Conservation (phyloP, 371 early-diverging fungal species). For the Syncephalastrum racemosum region DNA sequence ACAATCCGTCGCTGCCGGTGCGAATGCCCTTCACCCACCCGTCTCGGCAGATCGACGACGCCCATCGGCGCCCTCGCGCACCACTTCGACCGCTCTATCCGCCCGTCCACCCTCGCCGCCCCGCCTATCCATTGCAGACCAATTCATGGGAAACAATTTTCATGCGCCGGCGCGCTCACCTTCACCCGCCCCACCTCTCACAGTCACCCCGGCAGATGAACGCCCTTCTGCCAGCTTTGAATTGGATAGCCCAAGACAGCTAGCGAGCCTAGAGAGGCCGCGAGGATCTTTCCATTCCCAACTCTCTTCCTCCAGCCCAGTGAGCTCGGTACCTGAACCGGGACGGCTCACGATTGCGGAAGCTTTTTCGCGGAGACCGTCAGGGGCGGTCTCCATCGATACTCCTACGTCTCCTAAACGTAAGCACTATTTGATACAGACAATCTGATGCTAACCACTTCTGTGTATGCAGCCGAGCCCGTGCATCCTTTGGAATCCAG, state of each 20-base stretch:
- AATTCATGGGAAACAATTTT: slow-evolving; percentile 30
- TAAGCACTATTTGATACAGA: not conserved
- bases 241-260: not conserved
- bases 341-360: slow-evolving; percentile 38
- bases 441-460: not conserved
- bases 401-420: not conserved
- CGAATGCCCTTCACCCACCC: not conserved
- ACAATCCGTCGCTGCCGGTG: slow-evolving; percentile 7
- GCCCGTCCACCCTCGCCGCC: slow-evolving; percentile 8
- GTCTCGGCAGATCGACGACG: slow-evolving; percentile 4
- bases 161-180: not conserved
- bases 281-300: not conserved
- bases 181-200: slow-evolving; percentile 2
- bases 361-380: slow-evolving; percentile 26
- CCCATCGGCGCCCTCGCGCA: slow-evolving; percentile 10
- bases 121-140: slow-evolving; percentile 39
- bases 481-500: slow-evolving; percentile 18
- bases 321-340: slow-evolving; percentile 15
- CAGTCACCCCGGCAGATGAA: slow-evolving; percentile 4
- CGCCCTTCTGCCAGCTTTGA: slow-evolving; percentile 5
- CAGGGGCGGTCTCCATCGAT: slow-evolving; percentile 4
- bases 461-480: slow-evolving; percentile 6
- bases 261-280: not conserved
- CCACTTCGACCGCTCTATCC: no score
- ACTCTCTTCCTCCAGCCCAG: not conserved